phyloP scores from a whole-genome alignment of 2,329 filamentous ascomycete genomes.

The Annulohypoxylon truncatum region DNA sequence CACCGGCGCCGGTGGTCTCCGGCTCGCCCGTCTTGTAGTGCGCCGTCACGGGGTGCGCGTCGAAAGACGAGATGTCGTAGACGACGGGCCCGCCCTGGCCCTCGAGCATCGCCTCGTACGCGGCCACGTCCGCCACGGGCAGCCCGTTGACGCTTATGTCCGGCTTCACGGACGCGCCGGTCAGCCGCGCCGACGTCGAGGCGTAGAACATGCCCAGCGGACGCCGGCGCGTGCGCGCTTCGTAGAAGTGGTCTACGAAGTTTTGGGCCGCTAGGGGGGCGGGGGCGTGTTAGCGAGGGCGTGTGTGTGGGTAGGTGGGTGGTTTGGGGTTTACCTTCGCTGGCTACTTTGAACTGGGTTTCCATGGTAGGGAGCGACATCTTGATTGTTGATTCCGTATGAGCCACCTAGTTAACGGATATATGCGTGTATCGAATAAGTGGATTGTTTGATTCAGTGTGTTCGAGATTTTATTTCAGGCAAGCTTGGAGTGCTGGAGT shows the following conservation, averaged over 20 bases:
- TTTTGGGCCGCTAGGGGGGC: conserved; percentile 70
- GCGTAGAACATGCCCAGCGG: conserved; percentile 78
- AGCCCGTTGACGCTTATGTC: conserved; percentile 86
- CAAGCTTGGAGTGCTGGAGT: neutral
- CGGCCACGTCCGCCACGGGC: conserved; percentile 68
- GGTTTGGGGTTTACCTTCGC: conserved; percentile 47
- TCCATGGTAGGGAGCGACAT: conserved; percentile 36
- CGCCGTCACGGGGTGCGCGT: conserved; percentile 82
- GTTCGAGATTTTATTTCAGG: neutral
- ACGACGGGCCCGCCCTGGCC: conserved; percentile 62
- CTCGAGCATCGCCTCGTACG: conserved; percentile 76
- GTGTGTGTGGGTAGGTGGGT: neutral
- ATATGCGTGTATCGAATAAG: neutral
- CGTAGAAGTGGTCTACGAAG: conserved; percentile 82
- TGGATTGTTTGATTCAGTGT: neutral
- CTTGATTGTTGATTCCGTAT: neutral
- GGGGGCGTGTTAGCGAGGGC: neutral
- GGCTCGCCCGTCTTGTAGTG: conserved; percentile 70
- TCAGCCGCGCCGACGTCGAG: conserved; percentile 65
- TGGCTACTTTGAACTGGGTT: conserved; percentile 51
- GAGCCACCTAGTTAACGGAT: neutral
- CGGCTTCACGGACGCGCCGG: conserved; percentile 63
- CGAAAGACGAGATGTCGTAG: conserved; percentile 81
- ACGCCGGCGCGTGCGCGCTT: conserved; percentile 71
- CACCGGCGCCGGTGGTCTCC: too few species aligned